phyloP scores from a whole-genome alignment of 108 stramenopile genomes.

The Nitzschia sp. region DNA sequence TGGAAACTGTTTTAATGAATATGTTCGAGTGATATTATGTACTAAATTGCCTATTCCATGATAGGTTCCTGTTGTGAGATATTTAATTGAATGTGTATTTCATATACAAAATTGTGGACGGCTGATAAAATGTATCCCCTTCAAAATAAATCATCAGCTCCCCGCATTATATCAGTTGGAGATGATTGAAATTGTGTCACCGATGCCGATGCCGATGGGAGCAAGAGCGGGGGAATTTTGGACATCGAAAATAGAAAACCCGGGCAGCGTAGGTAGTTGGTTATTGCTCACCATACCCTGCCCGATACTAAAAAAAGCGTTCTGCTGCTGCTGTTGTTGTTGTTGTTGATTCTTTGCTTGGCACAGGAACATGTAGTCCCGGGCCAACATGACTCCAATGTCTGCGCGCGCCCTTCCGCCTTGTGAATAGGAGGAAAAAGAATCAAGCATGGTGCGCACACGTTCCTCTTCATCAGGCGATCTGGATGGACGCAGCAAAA shows the following conservation, averaged over 20 bases:
- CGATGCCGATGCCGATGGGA: slow-evolving; percentile 44
- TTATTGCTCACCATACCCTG: slow-evolving; percentile 23
- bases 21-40: too few relatives aligned
- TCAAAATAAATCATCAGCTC: not conserved
- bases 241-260: slow-evolving; percentile 34
- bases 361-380: slow-evolving; percentile 84
- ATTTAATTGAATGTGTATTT: too few relatives aligned
- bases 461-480: slow-evolving; percentile 68
- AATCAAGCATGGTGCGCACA: slow-evolving; percentile 71
- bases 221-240: slow-evolving; percentile 59
- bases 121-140: not conserved
- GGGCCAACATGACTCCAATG: slow-evolving; percentile 83
- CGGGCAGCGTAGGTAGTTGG: slow-evolving; percentile 27
- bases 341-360: slow-evolving; percentile 51
- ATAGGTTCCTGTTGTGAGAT: too few relatives aligned
- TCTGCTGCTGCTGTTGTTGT: slow-evolving; percentile 31
- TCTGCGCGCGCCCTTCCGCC: slow-evolving; percentile 63
- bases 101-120: slow-evolving; percentile 3
- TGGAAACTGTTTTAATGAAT: too few relatives aligned
- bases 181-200: slow-evolving; percentile 51
- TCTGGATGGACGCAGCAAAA: slow-evolving; percentile 57
- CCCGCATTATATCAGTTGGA: slow-evolving; percentile 28
- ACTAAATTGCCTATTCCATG: too few relatives aligned
- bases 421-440: slow-evolving; percentile 76
- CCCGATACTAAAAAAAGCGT: slow-evolving; percentile 44